Evolutionary conservation across 2,329 filamentous ascomycete species (phyloP), one percentile per base, ranked within the genome.

Genomic region (Phialophora macrospora): DNA sequence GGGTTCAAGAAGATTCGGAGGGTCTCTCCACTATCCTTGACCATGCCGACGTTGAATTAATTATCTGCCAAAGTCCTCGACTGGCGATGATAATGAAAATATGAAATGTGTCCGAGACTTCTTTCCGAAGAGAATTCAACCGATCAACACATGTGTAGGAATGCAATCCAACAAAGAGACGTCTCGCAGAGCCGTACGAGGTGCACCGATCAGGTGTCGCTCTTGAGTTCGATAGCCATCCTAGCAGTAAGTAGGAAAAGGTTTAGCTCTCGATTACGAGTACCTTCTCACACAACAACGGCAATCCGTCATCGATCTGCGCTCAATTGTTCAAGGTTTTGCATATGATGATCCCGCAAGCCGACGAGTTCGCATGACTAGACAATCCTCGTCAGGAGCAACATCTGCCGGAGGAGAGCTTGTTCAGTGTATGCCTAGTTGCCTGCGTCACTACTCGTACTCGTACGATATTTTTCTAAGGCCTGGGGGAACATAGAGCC

Each of bases 81-180:
- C 9, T 2, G 26, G 26, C 49, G 6, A 26, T 54, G 12, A 30
- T 44, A 32, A 28, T 20, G 30, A 14, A 17, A 44, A 41, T 56
- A 56, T 4, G 44, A 56, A 56, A 44, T 41, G 32, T 26, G 32
- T 5, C 22, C 28, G 24, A 7, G 38, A 38, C 12, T 22, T 32
- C 30, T 32, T 12, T 24, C 20, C 8, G 22, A 14, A 22, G 17
- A 56, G 38, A 22, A 56, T 20, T 11, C 11, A 14, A 56, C 28
- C 22, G 54, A 41, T 14, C 24, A 20, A 41, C n/a, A n/a, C n/a
- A 38, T 11, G 55, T 58, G 55, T 24, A 58, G 24, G 26, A 28
- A 58, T 9, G 38, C 38, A 58, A 58, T 58, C 55, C 46, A 58
- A 48, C 32, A n/a, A 26, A n/a, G 17, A 20, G 17, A 11, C 20